Percentiles rank a stretch among this genome's conserved stretches.
phyloP scores from a whole-genome alignment of 1,284 basidiomycete species.

The Tranzscheliella williamsii region DNA sequence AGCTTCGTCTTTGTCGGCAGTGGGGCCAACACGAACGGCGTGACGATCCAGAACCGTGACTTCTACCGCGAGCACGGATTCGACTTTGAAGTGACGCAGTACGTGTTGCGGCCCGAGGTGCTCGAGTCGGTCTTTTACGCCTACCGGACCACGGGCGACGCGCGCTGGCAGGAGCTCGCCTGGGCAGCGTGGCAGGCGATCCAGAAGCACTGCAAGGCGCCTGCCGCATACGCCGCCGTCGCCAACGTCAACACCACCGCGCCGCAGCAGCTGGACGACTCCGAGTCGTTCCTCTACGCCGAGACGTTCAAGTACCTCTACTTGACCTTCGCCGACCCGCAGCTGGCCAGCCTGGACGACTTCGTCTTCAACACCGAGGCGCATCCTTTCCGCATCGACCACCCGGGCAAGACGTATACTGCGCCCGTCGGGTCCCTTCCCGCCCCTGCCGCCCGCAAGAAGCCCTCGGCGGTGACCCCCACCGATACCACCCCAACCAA shows the following conservation, averaged over 20 bases:
- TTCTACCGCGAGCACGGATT: conserved; percentile 46
- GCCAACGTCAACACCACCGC: conserved; percentile 24
- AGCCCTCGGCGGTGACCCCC: not conserved
- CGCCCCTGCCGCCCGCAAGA: not conserved
- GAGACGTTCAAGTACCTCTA: conserved; percentile 56
- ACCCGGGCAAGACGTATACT: conserved; percentile 14
- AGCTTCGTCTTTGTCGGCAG: conserved; percentile 38
- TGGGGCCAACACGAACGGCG: conserved; percentile 25
- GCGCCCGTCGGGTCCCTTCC: conserved; percentile 1
- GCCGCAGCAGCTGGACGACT: conserved; percentile 39
- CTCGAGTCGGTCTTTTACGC: conserved; percentile 48
- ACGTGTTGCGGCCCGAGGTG: conserved; percentile 52
- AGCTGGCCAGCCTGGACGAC: conserved; percentile 31
- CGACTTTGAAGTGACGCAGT: conserved; percentile 36
- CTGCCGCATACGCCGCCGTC: conserved; percentile 36
- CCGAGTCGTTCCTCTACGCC: conserved; percentile 48
- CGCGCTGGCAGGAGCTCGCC: conserved; percentile 72
- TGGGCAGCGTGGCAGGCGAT: conserved; percentile 89
- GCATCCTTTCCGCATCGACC: conserved; percentile 50
- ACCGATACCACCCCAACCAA: not conserved
- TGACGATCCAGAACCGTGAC: conserved; percentile 20
- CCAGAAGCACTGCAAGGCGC: conserved; percentile 74
- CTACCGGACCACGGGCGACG: conserved; percentile 50
- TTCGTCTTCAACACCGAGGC: conserved; percentile 57
- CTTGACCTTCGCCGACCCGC: conserved; percentile 47